These are phyloP conservation scores for Psilocybe mexicana DNA, from an alignment of 1,284 basidiomycete genomes.

Conservation along the genomic window DNA sequence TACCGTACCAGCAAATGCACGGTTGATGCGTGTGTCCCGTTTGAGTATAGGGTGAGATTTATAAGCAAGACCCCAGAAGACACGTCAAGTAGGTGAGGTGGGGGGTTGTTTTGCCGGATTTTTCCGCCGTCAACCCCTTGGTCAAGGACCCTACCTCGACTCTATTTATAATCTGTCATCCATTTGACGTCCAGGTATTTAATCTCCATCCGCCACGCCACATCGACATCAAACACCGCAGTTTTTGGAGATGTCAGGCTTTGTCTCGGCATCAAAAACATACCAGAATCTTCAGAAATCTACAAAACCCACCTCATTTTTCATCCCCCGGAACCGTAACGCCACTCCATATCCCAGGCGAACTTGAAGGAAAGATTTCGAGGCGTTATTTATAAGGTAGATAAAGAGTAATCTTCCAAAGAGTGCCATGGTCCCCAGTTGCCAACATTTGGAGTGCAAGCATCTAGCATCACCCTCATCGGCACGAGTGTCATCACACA, in stretches of 20 bases:
- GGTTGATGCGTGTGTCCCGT: no score
- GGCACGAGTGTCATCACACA: not conserved
- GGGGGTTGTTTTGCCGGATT: no score
- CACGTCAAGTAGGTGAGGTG: no score
- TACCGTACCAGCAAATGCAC: no score
- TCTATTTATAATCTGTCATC: slow-evolving; percentile 2
- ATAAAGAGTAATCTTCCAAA: not conserved
- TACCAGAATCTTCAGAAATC: not conserved
- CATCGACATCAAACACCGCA: not conserved
- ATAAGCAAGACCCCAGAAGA: no score
- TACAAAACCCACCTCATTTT: not conserved
- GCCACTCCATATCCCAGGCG: not conserved
- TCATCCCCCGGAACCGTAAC: not conserved
- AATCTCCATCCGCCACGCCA: not conserved
- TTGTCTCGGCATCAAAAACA: not conserved
- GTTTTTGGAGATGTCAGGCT: not conserved
- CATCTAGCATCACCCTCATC: no score
- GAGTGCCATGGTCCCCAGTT: not conserved
- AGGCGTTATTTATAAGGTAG: not conserved
- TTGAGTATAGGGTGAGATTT: no score
- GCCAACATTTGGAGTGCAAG: no score
- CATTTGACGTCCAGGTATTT: not conserved
- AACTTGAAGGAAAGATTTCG: not conserved
- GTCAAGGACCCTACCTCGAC: not conserved
- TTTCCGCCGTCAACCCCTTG: no score